Conservation (phyloP, 331 rosid genomes). For the Arachis monticola region DNA sequence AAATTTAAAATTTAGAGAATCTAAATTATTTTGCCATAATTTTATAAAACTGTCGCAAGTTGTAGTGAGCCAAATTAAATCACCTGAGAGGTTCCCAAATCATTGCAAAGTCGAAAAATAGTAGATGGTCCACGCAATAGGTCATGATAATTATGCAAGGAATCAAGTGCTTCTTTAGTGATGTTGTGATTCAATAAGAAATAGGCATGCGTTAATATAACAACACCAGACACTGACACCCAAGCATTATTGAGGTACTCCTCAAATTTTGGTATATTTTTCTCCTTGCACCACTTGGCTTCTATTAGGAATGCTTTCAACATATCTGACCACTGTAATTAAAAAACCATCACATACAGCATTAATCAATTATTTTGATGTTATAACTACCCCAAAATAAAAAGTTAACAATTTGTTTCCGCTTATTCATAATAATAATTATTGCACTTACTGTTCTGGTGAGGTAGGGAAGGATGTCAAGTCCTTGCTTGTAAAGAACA, state of each 20-base stretch:
- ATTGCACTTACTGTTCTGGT: slow-evolving; percentile 49
- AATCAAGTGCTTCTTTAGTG: slow-evolving; percentile 46
- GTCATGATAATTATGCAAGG: slow-evolving; percentile 42
- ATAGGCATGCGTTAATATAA: slow-evolving; percentile 47
- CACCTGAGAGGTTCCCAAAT: slow-evolving; percentile 57
- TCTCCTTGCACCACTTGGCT: slow-evolving; percentile 52
- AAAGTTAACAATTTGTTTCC: too few relatives aligned
- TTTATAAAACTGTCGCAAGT: too few relatives aligned
- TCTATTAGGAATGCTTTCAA: slow-evolving; percentile 61
- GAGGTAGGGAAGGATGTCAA: slow-evolving; percentile 49
- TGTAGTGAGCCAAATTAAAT: not conserved
- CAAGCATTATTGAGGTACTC: slow-evolving; percentile 56
- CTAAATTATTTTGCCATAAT: too few relatives aligned
- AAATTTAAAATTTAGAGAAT: too few relatives aligned
- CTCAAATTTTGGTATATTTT: slow-evolving; percentile 47
- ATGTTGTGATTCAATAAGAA: slow-evolving; percentile 40
- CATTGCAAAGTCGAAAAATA: slow-evolving; percentile 61
- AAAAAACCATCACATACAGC: too few relatives aligned
- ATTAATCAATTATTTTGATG: not conserved
- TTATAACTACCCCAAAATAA: too few relatives aligned
- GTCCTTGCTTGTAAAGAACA: slow-evolving; percentile 47
- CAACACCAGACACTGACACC: slow-evolving; percentile 52
- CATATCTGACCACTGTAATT: slow-evolving; percentile 57
- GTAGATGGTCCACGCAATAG: slow-evolving; percentile 46
- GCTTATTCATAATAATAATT: too few relatives aligned